Conservation (phyloP, 1,139 yeast genomes). For the Arxiozyma slooffiae region DNA sequence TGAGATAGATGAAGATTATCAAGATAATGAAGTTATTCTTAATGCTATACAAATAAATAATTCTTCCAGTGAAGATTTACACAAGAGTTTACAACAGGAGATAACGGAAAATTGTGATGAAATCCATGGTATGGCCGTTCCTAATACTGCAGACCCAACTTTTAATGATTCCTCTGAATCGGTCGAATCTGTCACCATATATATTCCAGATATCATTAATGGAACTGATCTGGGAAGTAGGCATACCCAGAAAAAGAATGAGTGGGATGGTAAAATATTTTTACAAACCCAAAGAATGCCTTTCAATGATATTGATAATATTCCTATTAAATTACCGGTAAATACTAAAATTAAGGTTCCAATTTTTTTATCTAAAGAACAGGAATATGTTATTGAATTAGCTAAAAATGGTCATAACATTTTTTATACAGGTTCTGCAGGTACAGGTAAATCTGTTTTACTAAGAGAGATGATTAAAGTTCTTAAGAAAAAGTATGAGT, state of each 20-base stretch:
- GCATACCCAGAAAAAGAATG: constrained; percentile 9
- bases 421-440: constrained; percentile 92
- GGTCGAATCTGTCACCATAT: not conserved
- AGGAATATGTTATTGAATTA: constrained; percentile 52
- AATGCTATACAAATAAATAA: not conserved
- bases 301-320: constrained; percentile 9
- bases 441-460: constrained; percentile 85
- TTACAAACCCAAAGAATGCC: constrained; percentile 20
- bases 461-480: constrained; percentile 59
- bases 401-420: constrained; percentile 55
- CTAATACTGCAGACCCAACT: not conserved
- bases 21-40: not conserved
- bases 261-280: constrained; percentile 19
- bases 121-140: not conserved
- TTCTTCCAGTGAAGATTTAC: not conserved
- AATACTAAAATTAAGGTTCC: constrained; percentile 29
- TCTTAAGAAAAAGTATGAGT: constrained; percentile 39
- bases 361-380: constrained; percentile 55
- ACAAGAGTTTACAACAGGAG: not conserved
- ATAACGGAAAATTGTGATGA: not conserved
- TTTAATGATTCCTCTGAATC: constrained; percentile 1
- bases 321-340: constrained; percentile 14
- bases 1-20: not conserved
- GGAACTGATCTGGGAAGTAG: constrained; percentile 10
- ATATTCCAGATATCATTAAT: constrained; percentile 1